Percentiles rank a stretch among this genome's conserved stretches.
Conservation (phyloP, 2,329 filamentous ascomycete genomes). For the Talaromyces sp. region DNA sequence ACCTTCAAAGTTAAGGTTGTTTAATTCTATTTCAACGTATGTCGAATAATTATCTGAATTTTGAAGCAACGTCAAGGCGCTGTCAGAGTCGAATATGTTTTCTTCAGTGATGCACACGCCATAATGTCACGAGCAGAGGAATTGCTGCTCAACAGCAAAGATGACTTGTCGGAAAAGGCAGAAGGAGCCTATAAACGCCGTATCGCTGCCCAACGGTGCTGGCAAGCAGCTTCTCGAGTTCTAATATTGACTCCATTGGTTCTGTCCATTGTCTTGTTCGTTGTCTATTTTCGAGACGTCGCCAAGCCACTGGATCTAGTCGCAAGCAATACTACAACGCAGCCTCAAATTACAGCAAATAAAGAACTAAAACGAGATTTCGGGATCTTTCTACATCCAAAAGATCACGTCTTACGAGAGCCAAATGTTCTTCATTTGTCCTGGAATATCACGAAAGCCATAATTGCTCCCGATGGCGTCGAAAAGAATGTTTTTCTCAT, state of each 20-base stretch:
- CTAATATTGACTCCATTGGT: background rate
- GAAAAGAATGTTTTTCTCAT: background rate
- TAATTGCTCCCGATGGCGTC: background rate
- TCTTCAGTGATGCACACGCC: background rate
- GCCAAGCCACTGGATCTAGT: background rate
- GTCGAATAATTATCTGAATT: background rate
- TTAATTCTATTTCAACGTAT: background rate
- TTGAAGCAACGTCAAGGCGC: background rate
- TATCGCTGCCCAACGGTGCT: background rate
- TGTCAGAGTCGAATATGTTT: background rate
- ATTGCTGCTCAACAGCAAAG: background rate
- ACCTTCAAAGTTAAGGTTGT: background rate
- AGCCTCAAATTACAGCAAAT: background rate
- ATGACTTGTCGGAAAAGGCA: background rate
- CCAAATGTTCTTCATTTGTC: background rate
- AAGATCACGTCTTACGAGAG: background rate
- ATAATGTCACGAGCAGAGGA: background rate
- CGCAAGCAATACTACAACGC: background rate
- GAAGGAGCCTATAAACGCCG: background rate
- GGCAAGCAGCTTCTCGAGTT: background rate
- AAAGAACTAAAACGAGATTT: background rate
- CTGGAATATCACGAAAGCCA: background rate
- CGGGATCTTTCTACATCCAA: background rate
- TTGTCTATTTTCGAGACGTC: background rate
- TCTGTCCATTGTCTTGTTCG: background rate